Evolutionary conservation across 1,284 basidiomycete species (phyloP).

Genomic region (Moniliella sp.): DNA sequence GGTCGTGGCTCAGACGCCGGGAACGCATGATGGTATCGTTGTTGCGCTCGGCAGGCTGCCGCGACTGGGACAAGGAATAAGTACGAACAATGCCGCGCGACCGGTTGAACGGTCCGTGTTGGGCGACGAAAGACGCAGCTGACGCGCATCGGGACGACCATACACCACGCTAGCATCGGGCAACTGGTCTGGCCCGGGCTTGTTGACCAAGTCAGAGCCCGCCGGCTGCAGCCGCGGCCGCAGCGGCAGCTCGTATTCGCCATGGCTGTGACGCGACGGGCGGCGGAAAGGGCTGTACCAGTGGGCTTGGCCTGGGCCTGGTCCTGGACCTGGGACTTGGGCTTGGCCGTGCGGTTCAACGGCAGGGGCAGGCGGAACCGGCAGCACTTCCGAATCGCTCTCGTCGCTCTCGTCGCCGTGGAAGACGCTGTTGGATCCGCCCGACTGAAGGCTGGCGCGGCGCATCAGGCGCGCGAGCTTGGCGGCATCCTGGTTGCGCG

Average conservation of each 20-base stretch:
- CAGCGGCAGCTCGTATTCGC: no score
- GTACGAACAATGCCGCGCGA: constrained; percentile 17
- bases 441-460: constrained; percentile 1
- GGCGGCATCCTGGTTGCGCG: constrained; percentile 6
- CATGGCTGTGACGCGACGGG: no score
- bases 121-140: not conserved
- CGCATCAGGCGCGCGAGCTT: constrained; percentile 1
- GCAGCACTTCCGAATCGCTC: constrained; percentile 2
- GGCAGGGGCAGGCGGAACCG: no score
- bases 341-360: no score
- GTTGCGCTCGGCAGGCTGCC: constrained; percentile 17
- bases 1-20: constrained; percentile 30
- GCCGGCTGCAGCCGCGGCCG: constrained; percentile 4
- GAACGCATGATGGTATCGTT: constrained; percentile 23
- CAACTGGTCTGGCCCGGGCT: constrained; percentile 1
- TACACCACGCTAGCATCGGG: constrained; percentile 1
- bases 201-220: constrained; percentile 3
- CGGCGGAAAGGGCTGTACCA: no score
- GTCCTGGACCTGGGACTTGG: no score
- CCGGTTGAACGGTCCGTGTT: not conserved
- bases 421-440: constrained; percentile 1
- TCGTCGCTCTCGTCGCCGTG: constrained; percentile 1
- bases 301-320: no score
- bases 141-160: constrained; percentile 1
- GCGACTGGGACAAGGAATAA: constrained; percentile 26